These are phyloP conservation scores for Nannizzia gypsea DNA, from an alignment of 2,329 filamentous ascomycete species.

Conservation along the genomic window DNA sequence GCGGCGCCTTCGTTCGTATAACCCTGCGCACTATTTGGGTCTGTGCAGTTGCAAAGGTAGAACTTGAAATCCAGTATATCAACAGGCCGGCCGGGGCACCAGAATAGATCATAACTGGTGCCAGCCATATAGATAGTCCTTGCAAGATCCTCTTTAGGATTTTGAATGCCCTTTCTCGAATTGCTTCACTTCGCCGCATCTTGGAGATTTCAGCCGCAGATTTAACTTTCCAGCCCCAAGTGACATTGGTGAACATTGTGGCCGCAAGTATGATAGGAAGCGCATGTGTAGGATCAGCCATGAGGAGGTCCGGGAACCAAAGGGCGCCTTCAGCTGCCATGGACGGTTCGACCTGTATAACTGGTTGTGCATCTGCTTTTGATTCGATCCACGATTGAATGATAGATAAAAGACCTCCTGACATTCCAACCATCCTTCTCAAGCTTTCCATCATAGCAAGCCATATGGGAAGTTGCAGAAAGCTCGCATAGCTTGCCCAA, in stretches of 20 bases:
- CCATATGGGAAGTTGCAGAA: slow-evolving; percentile 38
- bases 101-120: slow-evolving; percentile 23
- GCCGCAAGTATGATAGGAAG: slow-evolving; percentile 40
- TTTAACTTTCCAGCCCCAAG: slow-evolving; percentile 20
- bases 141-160: slow-evolving; percentile 25
- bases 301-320: slow-evolving; percentile 49
- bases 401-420: slow-evolving; percentile 31
- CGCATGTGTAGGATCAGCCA: slow-evolving; percentile 40
- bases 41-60: slow-evolving; percentile 33
- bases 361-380: slow-evolving; percentile 7
- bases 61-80: slow-evolving; percentile 41
- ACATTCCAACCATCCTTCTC: slow-evolving; percentile 36
- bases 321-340: slow-evolving; percentile 46
- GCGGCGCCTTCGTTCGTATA: slow-evolving; percentile 26
- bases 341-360: slow-evolving; percentile 34
- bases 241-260: slow-evolving; percentile 40
- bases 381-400: slow-evolving; percentile 20
- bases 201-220: slow-evolving; percentile 11
- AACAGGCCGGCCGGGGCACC: slow-evolving; percentile 36
- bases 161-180: slow-evolving; percentile 14
- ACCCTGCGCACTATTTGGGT: slow-evolving; percentile 28
- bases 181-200: slow-evolving; percentile 4
- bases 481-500: slow-evolving; percentile 24
- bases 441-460: slow-evolving; percentile 38
- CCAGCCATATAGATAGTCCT: slow-evolving; percentile 31